A percentile compares a stretch with the other conserved stretches of the same genome.
Evolutionary conservation across 106 monocot species (phyloP).

Genomic region (Platanthera guangdongensis): DNA sequence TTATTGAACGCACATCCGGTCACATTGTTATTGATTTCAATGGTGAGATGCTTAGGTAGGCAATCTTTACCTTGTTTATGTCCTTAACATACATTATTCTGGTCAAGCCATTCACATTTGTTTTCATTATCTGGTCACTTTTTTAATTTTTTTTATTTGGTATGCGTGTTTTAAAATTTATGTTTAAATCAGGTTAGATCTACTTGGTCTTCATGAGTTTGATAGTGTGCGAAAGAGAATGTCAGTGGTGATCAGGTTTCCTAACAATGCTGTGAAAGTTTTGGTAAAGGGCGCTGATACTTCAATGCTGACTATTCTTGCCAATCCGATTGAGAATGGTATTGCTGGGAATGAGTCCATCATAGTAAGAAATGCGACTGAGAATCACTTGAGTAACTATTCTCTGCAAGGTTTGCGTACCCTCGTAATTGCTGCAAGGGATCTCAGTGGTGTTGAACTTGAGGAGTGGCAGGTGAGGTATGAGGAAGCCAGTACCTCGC

Average conservation of each 20-base stretch:
- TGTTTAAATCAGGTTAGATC: constrained; percentile 73
- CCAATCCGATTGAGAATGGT: constrained; percentile 12
- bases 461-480: constrained; percentile 76
- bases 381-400: constrained; percentile 59
- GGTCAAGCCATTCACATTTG: not conserved
- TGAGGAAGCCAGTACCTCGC: constrained; percentile 90
- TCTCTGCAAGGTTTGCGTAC: constrained; percentile 79
- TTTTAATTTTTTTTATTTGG: not conserved
- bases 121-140: not conserved
- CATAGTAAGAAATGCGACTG: constrained; percentile 50
- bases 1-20: constrained; percentile 89
- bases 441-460: constrained; percentile 69
- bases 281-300: constrained; percentile 94
- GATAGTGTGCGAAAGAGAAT: constrained; percentile 98
- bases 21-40: constrained; percentile 86
- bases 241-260: constrained; percentile 94
- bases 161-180: constrained; percentile 4
- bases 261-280: constrained; percentile 72
- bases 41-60: constrained; percentile 77
- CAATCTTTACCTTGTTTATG: not conserved
- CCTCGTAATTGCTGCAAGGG: constrained; percentile 67
- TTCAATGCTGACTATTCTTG: constrained; percentile 72
- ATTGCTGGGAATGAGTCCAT: constrained; percentile 2
- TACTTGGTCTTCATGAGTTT: constrained; percentile 96
- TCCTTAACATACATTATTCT: not conserved